phyloP scores from a whole-genome alignment of 805 yeast species.

The Candida railenensis region DNA sequence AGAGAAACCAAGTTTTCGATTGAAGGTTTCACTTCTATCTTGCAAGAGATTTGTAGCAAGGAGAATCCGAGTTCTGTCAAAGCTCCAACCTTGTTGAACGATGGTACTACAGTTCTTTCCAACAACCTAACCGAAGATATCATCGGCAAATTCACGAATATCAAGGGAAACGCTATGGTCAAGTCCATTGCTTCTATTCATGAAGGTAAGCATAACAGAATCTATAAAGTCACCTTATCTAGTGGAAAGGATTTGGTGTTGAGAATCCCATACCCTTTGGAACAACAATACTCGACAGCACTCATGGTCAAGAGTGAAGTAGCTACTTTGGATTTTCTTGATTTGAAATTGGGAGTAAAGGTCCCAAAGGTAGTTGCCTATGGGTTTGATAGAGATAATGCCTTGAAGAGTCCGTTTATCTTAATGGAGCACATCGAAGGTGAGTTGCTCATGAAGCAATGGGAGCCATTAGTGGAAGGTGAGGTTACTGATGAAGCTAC shows the following conservation, averaged over 20 bases:
- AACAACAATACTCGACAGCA: conserved; percentile 61
- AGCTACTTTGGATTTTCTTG: conserved; percentile 86
- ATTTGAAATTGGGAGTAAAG: conserved; percentile 58
- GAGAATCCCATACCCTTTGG: conserved; percentile 82
- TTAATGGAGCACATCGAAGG: conserved; percentile 81
- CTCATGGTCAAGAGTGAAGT: conserved; percentile 82
- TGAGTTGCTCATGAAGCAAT: conserved; percentile 77
- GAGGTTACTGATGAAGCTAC: conserved; percentile 48
- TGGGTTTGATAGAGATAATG: conserved; percentile 61
- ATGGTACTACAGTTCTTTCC: conserved; percentile 44
- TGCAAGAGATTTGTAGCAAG: conserved; percentile 35
- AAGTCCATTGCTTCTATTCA: conserved; percentile 80
- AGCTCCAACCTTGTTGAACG: conserved; percentile 39
- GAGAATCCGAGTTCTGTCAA: conserved; percentile 24
- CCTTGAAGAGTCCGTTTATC: conserved; percentile 71
- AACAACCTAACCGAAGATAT: conserved; percentile 45
- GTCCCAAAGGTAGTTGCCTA: conserved; percentile 76
- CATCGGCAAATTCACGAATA: conserved; percentile 45
- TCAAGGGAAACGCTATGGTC: conserved; percentile 42
- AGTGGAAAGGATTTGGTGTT: conserved; percentile 64
- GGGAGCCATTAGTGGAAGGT: conserved; percentile 68
- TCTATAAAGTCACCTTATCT: conserved; percentile 70
- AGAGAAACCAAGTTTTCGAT: conserved; percentile 82
- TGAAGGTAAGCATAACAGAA: conserved; percentile 92
- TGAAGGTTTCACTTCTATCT: conserved; percentile 64